Base-by-base conservation (phyloP, 1,139 yeast species). In the Candida pseudoviswanathii region DNA sequence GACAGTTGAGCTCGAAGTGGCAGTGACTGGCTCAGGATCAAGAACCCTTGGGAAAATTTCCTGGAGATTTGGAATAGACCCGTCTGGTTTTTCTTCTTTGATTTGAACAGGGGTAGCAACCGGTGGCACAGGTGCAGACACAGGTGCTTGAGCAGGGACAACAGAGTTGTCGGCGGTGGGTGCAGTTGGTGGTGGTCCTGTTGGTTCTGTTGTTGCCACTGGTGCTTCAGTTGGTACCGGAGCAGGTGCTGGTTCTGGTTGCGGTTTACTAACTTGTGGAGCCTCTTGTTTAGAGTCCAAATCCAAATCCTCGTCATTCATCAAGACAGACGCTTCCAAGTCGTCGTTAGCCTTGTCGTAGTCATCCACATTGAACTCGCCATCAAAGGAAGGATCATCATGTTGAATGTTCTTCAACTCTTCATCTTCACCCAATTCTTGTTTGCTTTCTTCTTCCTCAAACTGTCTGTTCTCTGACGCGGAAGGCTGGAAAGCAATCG, bases 391-490 rank as follows among this genome's bases (percentile, higher is more conserved):
- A 24, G 57, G 57, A 38, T 54, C 57, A 41, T 54, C 57, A 10
- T 44, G 49, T 44, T 54, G 57, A 33, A 49, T 41, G 11, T 53
- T 34, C 44, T 47, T 49, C 30, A 54, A 44, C 22, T 52, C 54
- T 32, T 53, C 59, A 21, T 54, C 60, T 29, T 59, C 59, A 10
- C 55, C 59, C 27, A 53, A 55, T 38, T 57, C 54, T 51, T 45
- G 55, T 55, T 38, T 55, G 46, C 25, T 30, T 36, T 51, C 54
- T 37, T 46, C 54, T 74, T 80, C 64, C 76, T 62, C 62, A 70
- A 68, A 64, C 83, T 75, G 63, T 70, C 73, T 49, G 78, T 82
- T 58, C 76, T 81, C 67, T 75, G 80, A 49, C 83, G 26, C 48
- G 6, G 40, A n/a, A 7, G 45, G 41, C 38, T 27, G 34, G 8